A percentile compares a stretch with the other conserved stretches of the same genome.
Evolutionary conservation across 2,329 filamentous ascomycete species (phyloP).

Genomic region (Pseudocercospora macadamiae): DNA sequence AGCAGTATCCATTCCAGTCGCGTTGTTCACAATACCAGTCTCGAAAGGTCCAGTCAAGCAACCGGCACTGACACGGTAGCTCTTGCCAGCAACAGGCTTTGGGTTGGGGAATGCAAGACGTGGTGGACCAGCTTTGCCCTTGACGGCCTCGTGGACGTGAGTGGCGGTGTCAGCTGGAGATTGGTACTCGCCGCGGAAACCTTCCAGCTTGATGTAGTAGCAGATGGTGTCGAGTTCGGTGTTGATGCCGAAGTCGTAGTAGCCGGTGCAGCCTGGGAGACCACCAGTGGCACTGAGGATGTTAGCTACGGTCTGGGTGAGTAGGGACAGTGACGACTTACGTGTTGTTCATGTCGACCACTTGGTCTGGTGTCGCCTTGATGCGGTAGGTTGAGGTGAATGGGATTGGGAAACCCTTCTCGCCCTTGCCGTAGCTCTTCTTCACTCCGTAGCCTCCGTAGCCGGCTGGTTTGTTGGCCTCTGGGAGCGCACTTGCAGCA

Average conservation of each 20-base stretch:
- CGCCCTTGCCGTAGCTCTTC: slow-evolving; percentile 15
- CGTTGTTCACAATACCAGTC: slow-evolving; percentile 46
- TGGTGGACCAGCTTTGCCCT: slow-evolving; percentile 54
- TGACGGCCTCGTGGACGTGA: slow-evolving; percentile 57
- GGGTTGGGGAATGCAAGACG: slow-evolving; percentile 58
- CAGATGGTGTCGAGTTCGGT: slow-evolving; percentile 48
- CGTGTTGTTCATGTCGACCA: slow-evolving; percentile 48
- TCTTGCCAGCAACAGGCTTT: slow-evolving; percentile 37
- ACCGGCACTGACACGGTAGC: slow-evolving; percentile 45
- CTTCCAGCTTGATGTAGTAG: slow-evolving; percentile 56
- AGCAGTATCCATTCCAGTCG: slow-evolving; percentile 48
- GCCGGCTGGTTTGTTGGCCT: slow-evolving; percentile 9
- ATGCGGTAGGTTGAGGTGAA: slow-evolving; percentile 57
- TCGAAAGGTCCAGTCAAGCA: slow-evolving; percentile 50
- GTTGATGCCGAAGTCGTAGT: slow-evolving; percentile 60
- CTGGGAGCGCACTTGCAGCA: slow-evolving; percentile 20
- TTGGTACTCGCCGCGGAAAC: slow-evolving; percentile 54
- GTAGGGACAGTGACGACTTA: not conserved
- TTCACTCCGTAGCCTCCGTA: slow-evolving; percentile 11
- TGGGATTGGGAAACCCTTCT: slow-evolving; percentile 24
- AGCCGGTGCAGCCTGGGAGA: slow-evolving; percentile 46
- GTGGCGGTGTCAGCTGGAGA: slow-evolving; percentile 58
- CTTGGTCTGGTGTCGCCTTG: slow-evolving; percentile 54
- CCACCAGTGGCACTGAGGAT: not conserved
- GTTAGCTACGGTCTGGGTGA: not conserved